Evolutionary conservation across 768 basidiomycete species (phyloP), one percentile per base, ranked within the genome.

Genomic region (Trichaptum fuscoviolaceum): DNA sequence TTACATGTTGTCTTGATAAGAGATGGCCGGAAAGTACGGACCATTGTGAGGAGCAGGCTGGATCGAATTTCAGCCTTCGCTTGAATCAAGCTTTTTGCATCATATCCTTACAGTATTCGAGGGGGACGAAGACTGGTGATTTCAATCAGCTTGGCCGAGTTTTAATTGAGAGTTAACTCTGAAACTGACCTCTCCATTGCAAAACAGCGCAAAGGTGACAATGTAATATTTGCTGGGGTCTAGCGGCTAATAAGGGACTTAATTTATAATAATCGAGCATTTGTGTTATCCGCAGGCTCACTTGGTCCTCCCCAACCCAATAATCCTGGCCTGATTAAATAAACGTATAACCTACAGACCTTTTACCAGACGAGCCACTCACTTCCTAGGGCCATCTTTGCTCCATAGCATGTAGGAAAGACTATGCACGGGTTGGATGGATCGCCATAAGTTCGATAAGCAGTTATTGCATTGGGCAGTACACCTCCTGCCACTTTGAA

Each of bases 1-100:
- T 71, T 69, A 83, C 85, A 85, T 83, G 70, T 87, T 86, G 61
- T 87, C 85, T 70, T 83, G 81, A 69, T 86, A 87, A 20, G 84
- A 82, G 8, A 86, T 78, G 10, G 75, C 76, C 12, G 85, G 85
- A 68, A 86, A 87, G 70, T 85, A 86, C 7, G 85, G 84, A 0
- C 85, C 85, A 67, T 85, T 84, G 71, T 84, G 83, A 0, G 85
- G 85, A 5, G 74, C 70, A 10, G 85, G 82, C 85, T 87, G 62
- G 57, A 23, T 20, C 18, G 59, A 15, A 58, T 58, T 58, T 62
- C 27, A 63, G 24, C 57, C 30, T 63, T 10, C 42, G 20, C 23
- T 52, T 58, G 66, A 12, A 52, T 35, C 63, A 30, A 34, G 25
- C 63, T 57, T 35, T 58, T 0, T n/a, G 12, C n/a, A n/a, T n/a